Percentiles rank a stretch among this genome's conserved stretches.
phyloP scores from a whole-genome alignment of 2,329 filamentous ascomycete genomes.

The Calonectria montana region DNA sequence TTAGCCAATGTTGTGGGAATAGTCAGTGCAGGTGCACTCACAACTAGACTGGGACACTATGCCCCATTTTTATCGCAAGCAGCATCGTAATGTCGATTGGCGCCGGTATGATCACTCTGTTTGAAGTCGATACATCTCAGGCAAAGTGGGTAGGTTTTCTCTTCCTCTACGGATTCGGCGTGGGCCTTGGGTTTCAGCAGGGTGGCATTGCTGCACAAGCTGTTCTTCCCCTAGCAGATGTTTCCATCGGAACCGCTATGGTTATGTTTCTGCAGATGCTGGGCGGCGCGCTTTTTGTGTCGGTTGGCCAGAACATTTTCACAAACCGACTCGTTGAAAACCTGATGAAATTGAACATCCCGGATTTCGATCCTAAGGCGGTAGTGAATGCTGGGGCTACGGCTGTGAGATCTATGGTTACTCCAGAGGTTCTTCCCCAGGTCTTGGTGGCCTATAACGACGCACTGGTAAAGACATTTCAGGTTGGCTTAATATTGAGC shows the following conservation, averaged over 20 bases:
- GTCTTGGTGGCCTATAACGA: constrained; percentile 2
- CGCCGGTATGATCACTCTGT: constrained; percentile 7
- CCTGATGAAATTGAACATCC: neutral
- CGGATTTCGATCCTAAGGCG: constrained; percentile 3
- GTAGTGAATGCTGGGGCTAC: constrained; percentile 17
- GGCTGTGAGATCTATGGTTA: neutral
- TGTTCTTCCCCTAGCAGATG: constrained; percentile 2
- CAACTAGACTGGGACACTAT: constrained; percentile 10
- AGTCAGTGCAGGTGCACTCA: neutral
- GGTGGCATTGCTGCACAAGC: constrained; percentile 12
- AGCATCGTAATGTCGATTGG: constrained; percentile 4
- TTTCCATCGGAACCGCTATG: constrained; percentile 13
- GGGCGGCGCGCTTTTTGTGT: constrained; percentile 11
- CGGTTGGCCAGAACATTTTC: constrained; percentile 17
- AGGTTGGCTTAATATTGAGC: constrained; percentile 1
- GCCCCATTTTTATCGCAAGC: constrained; percentile 13
- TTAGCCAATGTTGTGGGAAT: constrained; percentile 3
- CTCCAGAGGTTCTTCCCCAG: neutral
- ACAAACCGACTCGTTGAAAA: neutral
- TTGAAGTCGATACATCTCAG: neutral
- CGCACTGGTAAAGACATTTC: constrained; percentile 6
- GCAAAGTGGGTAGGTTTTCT: constrained; percentile 8
- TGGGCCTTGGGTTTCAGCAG: constrained; percentile 14
- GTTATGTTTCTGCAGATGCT: constrained; percentile 19
- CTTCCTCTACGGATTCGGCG: constrained; percentile 8